Evolutionary conservation across 2,329 filamentous ascomycete species (phyloP).

Genomic region (Verticillium tricorpus): DNA sequence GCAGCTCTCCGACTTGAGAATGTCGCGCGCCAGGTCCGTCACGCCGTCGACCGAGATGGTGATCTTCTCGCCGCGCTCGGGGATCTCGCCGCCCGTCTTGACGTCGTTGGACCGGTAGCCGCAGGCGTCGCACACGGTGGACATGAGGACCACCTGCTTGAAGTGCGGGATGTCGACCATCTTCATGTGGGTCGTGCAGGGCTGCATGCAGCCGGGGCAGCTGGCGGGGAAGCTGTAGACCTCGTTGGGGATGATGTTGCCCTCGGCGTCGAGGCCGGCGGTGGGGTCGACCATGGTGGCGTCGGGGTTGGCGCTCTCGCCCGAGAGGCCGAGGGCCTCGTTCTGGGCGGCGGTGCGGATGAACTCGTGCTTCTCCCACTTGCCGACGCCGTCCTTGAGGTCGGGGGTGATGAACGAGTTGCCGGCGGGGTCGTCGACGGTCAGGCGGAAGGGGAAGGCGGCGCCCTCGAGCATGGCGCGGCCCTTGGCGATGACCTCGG

Average conservation of each 20-base stretch:
- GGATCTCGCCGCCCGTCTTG: conserved; percentile 92
- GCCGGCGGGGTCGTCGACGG: conserved; percentile 84
- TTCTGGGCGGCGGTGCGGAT: conserved; percentile 82
- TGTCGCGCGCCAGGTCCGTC: conserved; percentile 76
- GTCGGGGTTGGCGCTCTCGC: conserved; percentile 50
- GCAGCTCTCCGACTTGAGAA: conserved; percentile 94
- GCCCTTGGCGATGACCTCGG: conserved; percentile 68
- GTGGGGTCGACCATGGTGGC: conserved; percentile 38
- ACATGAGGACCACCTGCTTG: conserved; percentile 95
- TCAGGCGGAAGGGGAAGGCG: conserved; percentile 81
- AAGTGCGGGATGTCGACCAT: conserved; percentile 98
- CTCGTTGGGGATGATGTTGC: conserved; percentile 87
- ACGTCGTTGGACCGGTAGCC: conserved; percentile 96
- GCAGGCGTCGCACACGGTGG: conserved; percentile 84
- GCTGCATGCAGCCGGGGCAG: conserved; percentile 84
- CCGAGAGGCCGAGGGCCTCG: conserved; percentile 71
- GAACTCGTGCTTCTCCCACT: conserved; percentile 86
- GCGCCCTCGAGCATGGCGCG: conserved; percentile 73
- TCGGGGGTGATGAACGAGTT: conserved; percentile 97
- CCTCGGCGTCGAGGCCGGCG: conserved; percentile 43
- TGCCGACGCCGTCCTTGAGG: conserved; percentile 71
- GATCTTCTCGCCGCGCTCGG: conserved; percentile 79
- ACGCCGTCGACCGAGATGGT: conserved; percentile 66
- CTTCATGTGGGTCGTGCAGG: conserved; percentile 93
- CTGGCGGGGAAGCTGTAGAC: conserved; percentile 89